Base-by-base conservation (phyloP, 768 basidiomycete species). In the Boletus patriciae region DNA sequence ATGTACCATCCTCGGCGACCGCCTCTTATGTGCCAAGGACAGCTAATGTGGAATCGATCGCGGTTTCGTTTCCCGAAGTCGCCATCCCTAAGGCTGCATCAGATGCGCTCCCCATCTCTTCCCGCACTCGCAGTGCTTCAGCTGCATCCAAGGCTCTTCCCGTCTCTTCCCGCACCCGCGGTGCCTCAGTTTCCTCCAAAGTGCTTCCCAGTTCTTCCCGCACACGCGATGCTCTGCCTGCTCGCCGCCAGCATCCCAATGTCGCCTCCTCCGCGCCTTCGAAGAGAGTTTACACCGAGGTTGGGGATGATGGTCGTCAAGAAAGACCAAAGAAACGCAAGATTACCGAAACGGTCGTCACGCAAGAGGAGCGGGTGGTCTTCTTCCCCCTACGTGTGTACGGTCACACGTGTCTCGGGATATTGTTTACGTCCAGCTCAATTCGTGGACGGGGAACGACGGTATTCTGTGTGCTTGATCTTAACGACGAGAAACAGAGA, bases 381-480 rank as follows among this genome's bases (percentile, higher is more conserved):
- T 50, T 50, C 5, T 44, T 45, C 25, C 54, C 48, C 10, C 1
- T 55, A 21, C 12, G 29, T 18, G 38, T 48, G n/a, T 48, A 58
- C 11, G 21, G 25, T 0, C 23, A 53, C 18, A 13, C 9, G 3
- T 59, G 58, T 10, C 4, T 46, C 4, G 53, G 48, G 3, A 40
- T 37, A 3, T 27, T 46, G 44, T 45, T 45, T 7, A 61, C 51
- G 10, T 3, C 51, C 1, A 9, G 54, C 21, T 64, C 59, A 1
- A 50, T 64, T 44, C 58, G 62, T n/a, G 59, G 63, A 9, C 25
- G 57, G 4, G 51, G 52, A 19, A 58, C 57, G 9, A 52, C 52
- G 1, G 54, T 64, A 3, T 65, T 52, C 18, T 34, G 38, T 6
- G 57, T 59, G 6, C 13, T 52, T 0, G 45, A 31, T 31, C 27